Evolutionary conservation across 352 stramenopile genomes (phyloP).

Genomic region (Phytophthora fragariae): DNA sequence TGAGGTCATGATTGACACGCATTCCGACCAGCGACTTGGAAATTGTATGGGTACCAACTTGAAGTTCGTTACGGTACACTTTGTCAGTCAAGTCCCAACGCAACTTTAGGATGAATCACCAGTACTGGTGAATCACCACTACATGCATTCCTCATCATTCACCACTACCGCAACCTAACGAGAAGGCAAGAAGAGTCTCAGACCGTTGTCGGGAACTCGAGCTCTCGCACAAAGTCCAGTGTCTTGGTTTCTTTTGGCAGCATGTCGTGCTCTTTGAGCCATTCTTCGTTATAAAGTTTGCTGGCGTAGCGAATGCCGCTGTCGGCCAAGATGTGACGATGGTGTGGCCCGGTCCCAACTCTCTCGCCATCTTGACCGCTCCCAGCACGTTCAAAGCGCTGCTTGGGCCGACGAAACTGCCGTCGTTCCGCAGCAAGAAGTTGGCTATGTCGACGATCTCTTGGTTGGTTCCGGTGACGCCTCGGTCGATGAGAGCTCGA

Average conservation of each 20-base stretch:
- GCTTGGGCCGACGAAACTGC: conserved; percentile 91
- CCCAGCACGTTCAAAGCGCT: conserved; percentile 73
- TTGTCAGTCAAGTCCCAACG: too few relatives aligned
- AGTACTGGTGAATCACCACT: too few relatives aligned
- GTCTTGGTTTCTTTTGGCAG: conserved; percentile 19
- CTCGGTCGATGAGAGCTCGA: conserved; percentile 85
- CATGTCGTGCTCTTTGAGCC: conserved; percentile 61
- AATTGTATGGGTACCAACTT: background rate
- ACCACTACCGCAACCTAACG: too few relatives aligned
- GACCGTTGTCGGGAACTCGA: conserved; percentile 26
- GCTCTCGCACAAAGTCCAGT: conserved; percentile 38
- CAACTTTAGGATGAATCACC: too few relatives aligned
- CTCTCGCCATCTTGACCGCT: conserved; percentile 70
- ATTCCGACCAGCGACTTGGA: conserved; percentile 12
- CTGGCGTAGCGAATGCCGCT: conserved; percentile 72
- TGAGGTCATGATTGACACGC: conserved; percentile 14
- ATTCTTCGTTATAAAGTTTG: conserved; percentile 79
- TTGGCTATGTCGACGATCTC: conserved; percentile 94
- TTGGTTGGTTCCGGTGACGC: conserved; percentile 89
- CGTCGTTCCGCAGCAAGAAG: conserved; percentile 85
- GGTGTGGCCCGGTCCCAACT: conserved; percentile 59
- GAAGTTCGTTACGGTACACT: too few relatives aligned
- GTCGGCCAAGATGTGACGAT: conserved; percentile 85
- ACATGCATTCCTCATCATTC: too few relatives aligned
- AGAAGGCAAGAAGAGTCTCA: background rate